These are phyloP conservation scores for Rhynchosporium graminicola DNA, from an alignment of 2,329 filamentous ascomycete species.

Conservation along the genomic window DNA sequence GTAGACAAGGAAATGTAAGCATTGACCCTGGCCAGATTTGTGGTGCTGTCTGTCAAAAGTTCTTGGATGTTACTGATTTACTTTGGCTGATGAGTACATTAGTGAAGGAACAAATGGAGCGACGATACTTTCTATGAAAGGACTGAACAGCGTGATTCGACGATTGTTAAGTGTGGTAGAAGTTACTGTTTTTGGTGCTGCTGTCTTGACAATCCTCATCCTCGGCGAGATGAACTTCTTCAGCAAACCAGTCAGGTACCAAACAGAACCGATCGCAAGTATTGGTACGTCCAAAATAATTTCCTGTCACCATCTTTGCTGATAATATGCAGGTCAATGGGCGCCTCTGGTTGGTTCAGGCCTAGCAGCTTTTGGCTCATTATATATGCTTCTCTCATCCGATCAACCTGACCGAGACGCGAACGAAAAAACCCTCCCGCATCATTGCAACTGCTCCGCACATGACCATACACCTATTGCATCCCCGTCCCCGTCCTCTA, in stretches of 20 bases:
- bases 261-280: conserved; percentile 63
- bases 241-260: conserved; percentile 54
- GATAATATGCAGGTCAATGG: conserved; percentile 55
- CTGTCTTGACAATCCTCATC: conserved; percentile 59
- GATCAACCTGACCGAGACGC: conserved; percentile 19
- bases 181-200: conserved; percentile 58
- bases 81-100: background rate
- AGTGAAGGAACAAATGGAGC: conserved; percentile 55
- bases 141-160: conserved; percentile 56
- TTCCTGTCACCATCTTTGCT: conserved; percentile 11
- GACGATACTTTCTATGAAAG: conserved; percentile 52
- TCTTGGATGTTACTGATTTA: no score
- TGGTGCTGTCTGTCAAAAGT: no score
- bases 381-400: conserved; percentile 51
- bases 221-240: conserved; percentile 66
- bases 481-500: conserved; percentile 9
- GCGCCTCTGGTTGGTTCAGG: conserved; percentile 59
- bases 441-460: conserved; percentile 17
- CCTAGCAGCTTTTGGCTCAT: conserved; percentile 58
- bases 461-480: background rate
- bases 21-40: background rate
- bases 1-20: conserved; percentile 44
- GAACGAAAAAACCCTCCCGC: conserved; percentile 14
- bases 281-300: conserved; percentile 50
- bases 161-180: conserved; percentile 57